phyloP scores from a whole-genome alignment of 108 stramenopile genomes.

The Aurantiochytrium sp. region DNA sequence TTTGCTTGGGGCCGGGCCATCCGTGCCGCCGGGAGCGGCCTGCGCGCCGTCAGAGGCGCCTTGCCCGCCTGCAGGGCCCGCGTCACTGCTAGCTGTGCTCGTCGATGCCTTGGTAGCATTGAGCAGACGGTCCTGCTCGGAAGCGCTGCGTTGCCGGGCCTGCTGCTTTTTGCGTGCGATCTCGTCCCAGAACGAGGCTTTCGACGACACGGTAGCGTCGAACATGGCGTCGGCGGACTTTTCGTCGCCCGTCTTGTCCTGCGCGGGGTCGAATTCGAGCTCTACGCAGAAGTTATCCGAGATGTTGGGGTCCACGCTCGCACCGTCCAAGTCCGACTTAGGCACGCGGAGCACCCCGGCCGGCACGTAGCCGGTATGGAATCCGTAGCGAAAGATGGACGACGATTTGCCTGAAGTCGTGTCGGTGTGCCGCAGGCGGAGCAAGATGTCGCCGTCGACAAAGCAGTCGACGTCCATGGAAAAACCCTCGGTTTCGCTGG shows the following conservation, averaged over 20 bases:
- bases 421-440: conserved; percentile 85
- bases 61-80: not conserved
- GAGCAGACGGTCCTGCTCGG: not conserved
- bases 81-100: not conserved
- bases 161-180: conserved; percentile 34
- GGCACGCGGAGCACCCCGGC: conserved; percentile 81
- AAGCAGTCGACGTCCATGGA: conserved; percentile 67
- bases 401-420: conserved; percentile 61
- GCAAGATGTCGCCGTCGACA: conserved; percentile 80
- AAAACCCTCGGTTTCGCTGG: conserved; percentile 62
- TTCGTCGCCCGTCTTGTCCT: not conserved
- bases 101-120: not conserved
- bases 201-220: conserved; percentile 47
- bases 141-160: not conserved
- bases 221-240: conserved; percentile 28
- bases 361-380: conserved; percentile 90
- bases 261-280: conserved; percentile 78
- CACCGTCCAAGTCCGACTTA: conserved; percentile 88
- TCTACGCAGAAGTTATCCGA: conserved; percentile 86
- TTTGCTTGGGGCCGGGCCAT: not conserved
- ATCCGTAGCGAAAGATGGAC: conserved; percentile 90
- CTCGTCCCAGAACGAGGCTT: conserved; percentile 53
- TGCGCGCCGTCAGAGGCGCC: not conserved
- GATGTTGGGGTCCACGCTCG: conserved; percentile 77
- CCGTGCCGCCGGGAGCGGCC: not conserved